Evolutionary conservation across 164 flowering plant genomes (phyloP), one percentile per base, ranked within the genome.

Genomic region (Hamamelis virginiana): DNA sequence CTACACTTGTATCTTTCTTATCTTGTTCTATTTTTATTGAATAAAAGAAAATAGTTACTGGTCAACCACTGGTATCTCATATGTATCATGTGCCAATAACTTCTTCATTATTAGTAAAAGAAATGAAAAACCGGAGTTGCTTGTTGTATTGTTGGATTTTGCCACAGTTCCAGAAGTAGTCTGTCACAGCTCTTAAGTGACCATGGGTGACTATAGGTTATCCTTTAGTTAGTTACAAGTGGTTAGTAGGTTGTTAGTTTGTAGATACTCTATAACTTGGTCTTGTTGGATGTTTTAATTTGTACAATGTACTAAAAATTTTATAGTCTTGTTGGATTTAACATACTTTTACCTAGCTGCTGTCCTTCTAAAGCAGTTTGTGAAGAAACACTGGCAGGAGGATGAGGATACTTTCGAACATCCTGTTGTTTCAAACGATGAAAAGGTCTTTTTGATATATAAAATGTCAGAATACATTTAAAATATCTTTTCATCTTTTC

Each of bases 351-450:
- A 95, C 99, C 78, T 95, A 80, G 97, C 97, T 71, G 94, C 96
- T 0, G 97, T 95, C 64, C 81, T 95, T 64, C 77, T 95, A 19
- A 95, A 91, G 84, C 99, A 95, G 74, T 91, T 84, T 60, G 80
- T 91, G 53, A 92, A 87, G 77, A 89, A 91, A 70, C 99, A 92
- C 66, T 95, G 99, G 97, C 82, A 86, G 72, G 97, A 92, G 81
- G 92, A 81, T 50, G 98, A 89, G 25, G 91, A 91, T 16, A 75
- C 64, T 55, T 92, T 89, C 67, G 92, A 90, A 74, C 91, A 80
- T 74, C 97, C 99, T 59, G 79, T 80, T 63, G 93, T 89, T 73
- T 80, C 91, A 26, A 71, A 47, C 55, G 90, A 85, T 23, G 97
- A 95, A 72, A 95, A 92, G 97, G 99, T 92, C 12, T 9, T 50